Evolutionary conservation across 129 eudicot species (phyloP).

Genomic region (Erigeron canadensis): DNA sequence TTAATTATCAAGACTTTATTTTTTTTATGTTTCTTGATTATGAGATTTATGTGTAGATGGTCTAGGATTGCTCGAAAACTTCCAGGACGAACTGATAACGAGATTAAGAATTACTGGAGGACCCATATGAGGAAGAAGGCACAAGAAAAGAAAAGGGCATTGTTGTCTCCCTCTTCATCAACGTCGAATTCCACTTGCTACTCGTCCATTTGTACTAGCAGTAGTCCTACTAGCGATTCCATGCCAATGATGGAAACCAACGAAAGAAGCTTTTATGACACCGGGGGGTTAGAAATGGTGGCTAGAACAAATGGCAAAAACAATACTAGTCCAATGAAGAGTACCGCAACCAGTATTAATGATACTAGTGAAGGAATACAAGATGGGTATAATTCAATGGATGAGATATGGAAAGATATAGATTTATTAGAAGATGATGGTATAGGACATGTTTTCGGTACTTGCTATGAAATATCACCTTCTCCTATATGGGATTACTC

Average conservation of each 20-base stretch:
- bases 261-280: slow-evolving; percentile 48
- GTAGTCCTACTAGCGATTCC: slow-evolving; percentile 34
- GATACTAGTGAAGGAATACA: slow-evolving; percentile 23
- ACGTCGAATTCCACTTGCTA: slow-evolving; percentile 36
- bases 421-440: slow-evolving; percentile 41
- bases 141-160: slow-evolving; percentile 53
- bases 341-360: slow-evolving; percentile 25
- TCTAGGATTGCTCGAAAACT: slow-evolving; percentile 84
- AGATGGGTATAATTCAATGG: slow-evolving; percentile 52
- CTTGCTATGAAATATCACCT: slow-evolving; percentile 29
- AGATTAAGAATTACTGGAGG: slow-evolving; percentile 94
- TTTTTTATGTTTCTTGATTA: not conserved
- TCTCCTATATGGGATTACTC: slow-evolving; percentile 67
- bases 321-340: not conserved
- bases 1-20: not conserved
- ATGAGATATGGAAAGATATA: slow-evolving; percentile 83
- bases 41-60: slow-evolving; percentile 56
- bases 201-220: slow-evolving; percentile 36
- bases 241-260: slow-evolving; percentile 25
- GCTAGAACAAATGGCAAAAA: not conserved
- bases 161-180: slow-evolving; percentile 38
- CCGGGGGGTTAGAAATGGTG: slow-evolving; percentile 41
- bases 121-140: slow-evolving; percentile 87
- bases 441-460: slow-evolving; percentile 33
- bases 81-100: slow-evolving; percentile 93